Base-by-base conservation (phyloP, 148 eudicot genomes). In the Vaccinium myrtillus region DNA sequence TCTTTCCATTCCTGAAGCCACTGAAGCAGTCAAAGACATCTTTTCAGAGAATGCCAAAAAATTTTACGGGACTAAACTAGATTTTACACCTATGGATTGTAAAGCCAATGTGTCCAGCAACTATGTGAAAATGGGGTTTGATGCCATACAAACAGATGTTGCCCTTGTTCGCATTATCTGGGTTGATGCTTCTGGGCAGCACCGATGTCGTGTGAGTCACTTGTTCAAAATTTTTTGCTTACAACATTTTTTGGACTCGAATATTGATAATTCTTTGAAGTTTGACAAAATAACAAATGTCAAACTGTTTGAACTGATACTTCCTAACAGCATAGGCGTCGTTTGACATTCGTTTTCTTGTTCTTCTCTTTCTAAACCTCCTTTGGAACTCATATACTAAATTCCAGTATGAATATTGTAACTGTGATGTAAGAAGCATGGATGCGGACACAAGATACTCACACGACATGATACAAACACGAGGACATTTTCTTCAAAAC, bases 121-220 rank as follows among this genome's bases (percentile, higher is more conserved):
- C 77, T 43, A 67, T 50, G 83, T 55, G 84, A 89, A 78, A 86
- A 65, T 75, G 46, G 85, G 74, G 81, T 50, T 75, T 55, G 61
- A 77, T 87, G 74, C 84, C 77, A 85, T 92, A 59, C 86, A 87
- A 88, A 86, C 86, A 75, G 91, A 90, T 83, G 78, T 85, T 78
- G 43, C 88, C 50, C 87, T 94, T 70, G 93, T 95, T 84, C 98
- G 99, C 84, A 53, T 97, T 71, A 76, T 95, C 55, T 97, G 99
- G 99, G 93, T 93, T 43, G 99, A 97, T 85, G 83, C 92, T 84
- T 95, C 98, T 73, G 99, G 99, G 65, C 99, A 97, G 88, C 90
- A 90, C 78, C 90, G 99, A 87, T 97, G 99, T 39, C 99, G 99
- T 76, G 99, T 95, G 90, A 87, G 96, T 87, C 15, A 2, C 19